Evolutionary conservation across 2,329 filamentous ascomycete genomes (phyloP), one percentile per base, ranked within the genome.

Genomic region (Coniella lustricola): DNA sequence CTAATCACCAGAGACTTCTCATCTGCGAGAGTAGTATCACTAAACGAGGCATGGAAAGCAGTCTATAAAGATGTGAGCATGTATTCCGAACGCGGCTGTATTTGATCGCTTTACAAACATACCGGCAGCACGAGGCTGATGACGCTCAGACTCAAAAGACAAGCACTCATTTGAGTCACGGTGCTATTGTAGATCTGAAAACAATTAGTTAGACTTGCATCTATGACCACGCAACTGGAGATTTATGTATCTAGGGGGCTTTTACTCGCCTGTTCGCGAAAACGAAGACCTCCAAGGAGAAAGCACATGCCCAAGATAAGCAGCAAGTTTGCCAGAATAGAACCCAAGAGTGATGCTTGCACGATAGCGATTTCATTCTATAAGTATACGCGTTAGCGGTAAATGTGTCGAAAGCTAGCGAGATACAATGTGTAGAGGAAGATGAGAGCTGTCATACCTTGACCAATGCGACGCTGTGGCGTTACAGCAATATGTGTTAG

Each of bases 1-100:
- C 88, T 95, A 54, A 96, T 88, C 63, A 89, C 85, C 47, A 95
- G 71, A 0, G 89, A 90, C 55, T 85, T 72, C 3, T 60, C 66
- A 58, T 93, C 85, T 16, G 89, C 90, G 22, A 73, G 67, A 0
- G 61, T 61, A 10, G 70, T 67, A 57, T 85, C 73, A 14, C 67
- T 77, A 67, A 93, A 96, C 0, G 90, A 93, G 14, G 89, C 88
- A 62, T 96, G 89, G 64, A 96, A 96, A 4, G 90, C 90, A 31
- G 90, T 95, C 75, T 86, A 17, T 5, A 25, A 41, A 10, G 14
- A 7, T 9, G 13, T 41, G 16, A 69, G 34, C n/a, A 33, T 9
- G 29, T 3, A 7, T 18, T 7, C 16, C 16, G 25, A 3, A 13
- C 25, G 17, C n/a, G 5, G 3, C n/a, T 9, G 29, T 9, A 33